These are phyloP conservation scores for Ogataea populi-albae DNA, from an alignment of 805 yeast genomes.

Conservation along the genomic window DNA sequence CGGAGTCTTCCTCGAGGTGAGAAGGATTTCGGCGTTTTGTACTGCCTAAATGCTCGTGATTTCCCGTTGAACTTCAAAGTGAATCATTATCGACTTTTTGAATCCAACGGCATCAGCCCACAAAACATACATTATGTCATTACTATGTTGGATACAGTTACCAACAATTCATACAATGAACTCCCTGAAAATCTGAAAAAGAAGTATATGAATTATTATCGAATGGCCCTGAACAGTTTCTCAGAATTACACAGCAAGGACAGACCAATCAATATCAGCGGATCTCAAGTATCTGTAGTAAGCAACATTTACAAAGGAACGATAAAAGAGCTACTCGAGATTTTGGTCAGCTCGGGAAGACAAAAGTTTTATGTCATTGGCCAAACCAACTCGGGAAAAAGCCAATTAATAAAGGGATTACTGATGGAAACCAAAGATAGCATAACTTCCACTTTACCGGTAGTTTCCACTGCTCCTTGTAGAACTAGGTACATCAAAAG, in stretches of 20 bases:
- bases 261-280: background rate
- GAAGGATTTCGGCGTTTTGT: constrained; percentile 10
- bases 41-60: constrained; percentile 20
- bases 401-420: constrained; percentile 18
- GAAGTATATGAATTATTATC: constrained; percentile 2
- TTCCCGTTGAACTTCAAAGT: constrained; percentile 21
- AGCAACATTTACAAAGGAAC: constrained; percentile 4
- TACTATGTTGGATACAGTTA: constrained; percentile 12
- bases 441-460: constrained; percentile 9
- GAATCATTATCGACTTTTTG: constrained; percentile 4
- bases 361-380: constrained; percentile 25
- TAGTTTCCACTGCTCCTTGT: constrained; percentile 18
- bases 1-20: constrained; percentile 5
- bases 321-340: constrained; percentile 5
- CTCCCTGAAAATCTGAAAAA: background rate
- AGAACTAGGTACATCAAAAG: constrained; percentile 12
- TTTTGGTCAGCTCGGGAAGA: constrained; percentile 1
- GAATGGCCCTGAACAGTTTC: constrained; percentile 8
- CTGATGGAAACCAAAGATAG: constrained; percentile 5
- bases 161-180: background rate
- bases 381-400: constrained; percentile 30
- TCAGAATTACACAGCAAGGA: background rate
- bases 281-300: constrained; percentile 6
- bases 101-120: constrained; percentile 1
- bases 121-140: constrained; percentile 14